Percentiles rank a stretch among this genome's conserved stretches.
These are phyloP conservation scores for Paramecium pentaurelia DNA, from an alignment of 73 alveolate genomes.

Conservation along the genomic window DNA sequence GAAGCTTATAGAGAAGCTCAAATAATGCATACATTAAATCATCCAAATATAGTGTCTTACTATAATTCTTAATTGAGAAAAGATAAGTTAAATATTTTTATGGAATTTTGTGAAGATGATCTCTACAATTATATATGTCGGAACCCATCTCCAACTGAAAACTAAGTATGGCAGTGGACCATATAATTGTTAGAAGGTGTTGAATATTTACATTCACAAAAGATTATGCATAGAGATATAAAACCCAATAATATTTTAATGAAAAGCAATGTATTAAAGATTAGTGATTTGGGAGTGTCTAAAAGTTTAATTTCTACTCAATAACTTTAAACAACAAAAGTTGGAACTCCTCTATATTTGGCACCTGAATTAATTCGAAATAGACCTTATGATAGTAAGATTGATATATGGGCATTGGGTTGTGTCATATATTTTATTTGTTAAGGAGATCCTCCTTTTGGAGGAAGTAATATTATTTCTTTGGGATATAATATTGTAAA, in stretches of 20 bases:
- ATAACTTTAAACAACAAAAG: neutral
- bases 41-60: constrained; percentile 82
- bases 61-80: constrained; percentile 17
- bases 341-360: constrained; percentile 60
- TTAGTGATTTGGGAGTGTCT: constrained; percentile 82
- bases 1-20: constrained; percentile 82
- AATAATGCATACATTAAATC: constrained; percentile 71
- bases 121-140: constrained; percentile 62
- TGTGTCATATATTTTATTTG: constrained; percentile 91
- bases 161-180: constrained; percentile 81
- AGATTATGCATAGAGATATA: constrained; percentile 89
- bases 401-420: constrained; percentile 98
- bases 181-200: constrained; percentile 83
- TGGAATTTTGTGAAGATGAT: constrained; percentile 91
- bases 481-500: constrained; percentile 27
- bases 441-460: constrained; percentile 93
- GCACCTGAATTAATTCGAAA: constrained; percentile 58
- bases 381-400: constrained; percentile 61
- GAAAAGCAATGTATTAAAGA: constrained; percentile 70
- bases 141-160: constrained; percentile 67
- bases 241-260: constrained; percentile 83
- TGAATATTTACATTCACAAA: constrained; percentile 80
- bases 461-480: neutral
- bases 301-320: neutral
- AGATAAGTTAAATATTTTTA: constrained; percentile 79